These are phyloP conservation scores for Herpetospermum pedunculosum DNA, from an alignment of 306 rosid genomes.

Conservation along the genomic window DNA sequence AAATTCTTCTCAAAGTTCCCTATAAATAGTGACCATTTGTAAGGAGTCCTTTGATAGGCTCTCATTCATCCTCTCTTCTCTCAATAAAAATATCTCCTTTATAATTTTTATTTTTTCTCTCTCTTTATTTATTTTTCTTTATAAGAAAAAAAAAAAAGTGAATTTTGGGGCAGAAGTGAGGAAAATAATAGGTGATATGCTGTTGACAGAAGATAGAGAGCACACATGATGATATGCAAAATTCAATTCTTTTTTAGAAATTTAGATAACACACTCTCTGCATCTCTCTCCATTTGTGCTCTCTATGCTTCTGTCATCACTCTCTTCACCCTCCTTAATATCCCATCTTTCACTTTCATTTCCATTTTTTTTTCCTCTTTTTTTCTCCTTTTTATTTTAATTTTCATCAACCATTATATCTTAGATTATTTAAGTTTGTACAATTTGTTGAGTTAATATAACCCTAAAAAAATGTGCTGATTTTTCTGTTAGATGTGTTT, in stretches of 20 bases:
- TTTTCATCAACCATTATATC: no score
- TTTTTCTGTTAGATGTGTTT: not conserved
- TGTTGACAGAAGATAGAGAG: conserved; percentile 99
- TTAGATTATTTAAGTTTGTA: no score
- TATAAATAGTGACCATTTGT: conserved; percentile 6
- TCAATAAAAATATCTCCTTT: not conserved
- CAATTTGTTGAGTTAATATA: not conserved
- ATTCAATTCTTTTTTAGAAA: not conserved
- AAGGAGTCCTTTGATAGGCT: not conserved
- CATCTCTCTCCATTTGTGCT: conserved; percentile 49
- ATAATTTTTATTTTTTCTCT: not conserved
- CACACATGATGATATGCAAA: conserved; percentile 66
- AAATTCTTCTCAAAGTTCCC: conserved; percentile 1
- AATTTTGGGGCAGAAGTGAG: not conserved
- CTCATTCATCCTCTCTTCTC: not conserved
- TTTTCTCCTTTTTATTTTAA: no score
- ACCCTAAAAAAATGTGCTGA: not conserved
- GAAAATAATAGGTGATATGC: conserved; percentile 16
- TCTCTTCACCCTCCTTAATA: not conserved
- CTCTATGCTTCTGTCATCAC: conserved; percentile 59
- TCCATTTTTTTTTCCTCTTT: not conserved
- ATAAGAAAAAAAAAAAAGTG: no score
- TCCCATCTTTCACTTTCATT: not conserved
- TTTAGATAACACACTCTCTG: not conserved
- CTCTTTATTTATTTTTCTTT: not conserved